Percentiles rank a stretch among this genome's conserved stretches.
These are phyloP conservation scores for Ceratobasidium sp. DNA, from an alignment of 1,284 basidiomycete genomes.

Conservation along the genomic window DNA sequence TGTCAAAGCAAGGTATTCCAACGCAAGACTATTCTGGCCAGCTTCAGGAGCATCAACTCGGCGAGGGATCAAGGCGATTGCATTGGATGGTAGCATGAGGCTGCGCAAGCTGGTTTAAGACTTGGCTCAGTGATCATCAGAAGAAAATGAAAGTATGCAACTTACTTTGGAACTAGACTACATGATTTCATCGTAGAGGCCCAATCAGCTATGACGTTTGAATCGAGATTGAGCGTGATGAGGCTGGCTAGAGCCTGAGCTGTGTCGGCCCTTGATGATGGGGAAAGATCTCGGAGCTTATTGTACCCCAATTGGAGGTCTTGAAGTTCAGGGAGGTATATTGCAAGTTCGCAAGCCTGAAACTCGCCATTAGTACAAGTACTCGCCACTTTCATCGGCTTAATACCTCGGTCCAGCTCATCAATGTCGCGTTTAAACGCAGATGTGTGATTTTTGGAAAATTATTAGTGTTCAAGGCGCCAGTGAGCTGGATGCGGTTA, in stretches of 20 bases:
- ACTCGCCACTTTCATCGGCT: background rate
- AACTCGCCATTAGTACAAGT: slow-evolving; percentile 4
- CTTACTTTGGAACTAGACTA: slow-evolving; percentile 59
- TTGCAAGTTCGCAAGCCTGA: slow-evolving; percentile 53
- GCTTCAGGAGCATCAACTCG: slow-evolving; percentile 44
- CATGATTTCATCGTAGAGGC: slow-evolving; percentile 58
- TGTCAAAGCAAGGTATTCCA: slow-evolving; percentile 70
- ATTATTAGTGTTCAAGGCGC: background rate
- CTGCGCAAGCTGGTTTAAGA: slow-evolving; percentile 58
- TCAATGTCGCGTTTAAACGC: slow-evolving; percentile 75
- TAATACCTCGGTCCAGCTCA: slow-evolving; percentile 72
- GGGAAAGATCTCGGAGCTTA: slow-evolving; percentile 54
- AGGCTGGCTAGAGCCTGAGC: slow-evolving; percentile 48
- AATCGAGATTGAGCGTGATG: slow-evolving; percentile 73
- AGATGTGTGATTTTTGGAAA: slow-evolving; percentile 57
- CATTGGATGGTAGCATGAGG: slow-evolving; percentile 74
- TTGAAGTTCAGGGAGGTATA: slow-evolving; percentile 65
- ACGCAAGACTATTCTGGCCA: slow-evolving; percentile 44
- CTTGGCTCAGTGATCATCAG: background rate
- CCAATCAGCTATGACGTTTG: slow-evolving; percentile 73
- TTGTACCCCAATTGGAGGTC: slow-evolving; percentile 83
- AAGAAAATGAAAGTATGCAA: slow-evolving; percentile 36
- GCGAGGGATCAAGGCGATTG: slow-evolving; percentile 60
- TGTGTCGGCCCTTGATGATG: slow-evolving; percentile 39
- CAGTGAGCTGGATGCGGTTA: slow-evolving; percentile 57